These are phyloP conservation scores for Exutisphaerella laricina DNA, from an alignment of 2,329 filamentous ascomycete species.

Conservation along the genomic window DNA sequence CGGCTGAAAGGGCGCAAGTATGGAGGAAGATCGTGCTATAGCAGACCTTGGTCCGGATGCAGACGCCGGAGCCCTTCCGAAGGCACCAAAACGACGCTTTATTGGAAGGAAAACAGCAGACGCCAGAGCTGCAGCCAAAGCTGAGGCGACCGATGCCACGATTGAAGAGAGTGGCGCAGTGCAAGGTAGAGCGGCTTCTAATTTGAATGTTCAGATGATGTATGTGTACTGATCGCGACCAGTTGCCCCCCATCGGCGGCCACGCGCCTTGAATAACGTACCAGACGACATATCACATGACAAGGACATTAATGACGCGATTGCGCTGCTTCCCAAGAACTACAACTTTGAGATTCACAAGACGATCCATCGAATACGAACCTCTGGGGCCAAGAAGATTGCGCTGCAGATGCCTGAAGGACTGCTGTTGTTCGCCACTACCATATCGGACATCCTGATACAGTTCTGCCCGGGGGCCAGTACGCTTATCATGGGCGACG, in stretches of 20 bases:
- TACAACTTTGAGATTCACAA: slow-evolving; percentile 99
- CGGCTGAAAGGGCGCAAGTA: slow-evolving; percentile 35
- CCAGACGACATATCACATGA: slow-evolving; percentile 82
- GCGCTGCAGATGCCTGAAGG: slow-evolving; percentile 98
- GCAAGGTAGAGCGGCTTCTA: slow-evolving; percentile 61
- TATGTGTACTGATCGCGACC: too few species aligned
- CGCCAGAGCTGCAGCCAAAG: slow-evolving; percentile 51
- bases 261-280: slow-evolving; percentile 84
- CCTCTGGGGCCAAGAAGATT: slow-evolving; percentile 70
- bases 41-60: slow-evolving; percentile 64
- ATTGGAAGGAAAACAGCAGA: slow-evolving; percentile 74
- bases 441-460: slow-evolving; percentile 91
- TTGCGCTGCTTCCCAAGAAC: slow-evolving; percentile 82
- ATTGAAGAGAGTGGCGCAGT: slow-evolving; percentile 61
- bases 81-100: slow-evolving; percentile 85
- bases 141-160: slow-evolving; percentile 26
- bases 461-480: slow-evolving; percentile 89
- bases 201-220: too few species aligned
- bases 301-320: slow-evolving; percentile 77
- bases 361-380: slow-evolving; percentile 89
- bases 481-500: slow-evolving; percentile 97
- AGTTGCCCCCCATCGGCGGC: slow-evolving; percentile 69
- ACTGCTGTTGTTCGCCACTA: slow-evolving; percentile 89
- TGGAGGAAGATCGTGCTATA: slow-evolving; percentile 71
- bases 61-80: slow-evolving; percentile 46